Evolutionary conservation across 176 grass and related monocot genomes (phyloP).

Genomic region (Guadua angustifolia): DNA sequence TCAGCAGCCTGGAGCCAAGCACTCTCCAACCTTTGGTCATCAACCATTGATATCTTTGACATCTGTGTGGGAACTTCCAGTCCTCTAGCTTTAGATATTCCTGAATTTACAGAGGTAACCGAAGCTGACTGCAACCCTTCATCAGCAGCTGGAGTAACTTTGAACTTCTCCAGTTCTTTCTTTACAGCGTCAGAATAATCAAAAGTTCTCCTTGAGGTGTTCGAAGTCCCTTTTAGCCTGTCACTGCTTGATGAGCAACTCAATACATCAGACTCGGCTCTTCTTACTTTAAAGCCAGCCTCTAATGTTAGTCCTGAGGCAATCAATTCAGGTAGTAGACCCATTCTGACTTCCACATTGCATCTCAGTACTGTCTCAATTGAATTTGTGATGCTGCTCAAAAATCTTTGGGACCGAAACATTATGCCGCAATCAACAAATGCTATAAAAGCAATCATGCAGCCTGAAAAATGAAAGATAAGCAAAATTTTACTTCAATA

Average conservation of each 20-base stretch:
- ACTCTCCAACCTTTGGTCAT: slow-evolving; percentile 73
- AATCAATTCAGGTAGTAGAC: slow-evolving; percentile 46
- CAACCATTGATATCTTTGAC: slow-evolving; percentile 37
- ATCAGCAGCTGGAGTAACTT: slow-evolving; percentile 12
- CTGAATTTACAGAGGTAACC: slow-evolving; percentile 32
- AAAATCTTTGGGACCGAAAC: slow-evolving; percentile 73
- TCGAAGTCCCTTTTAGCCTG: slow-evolving; percentile 38
- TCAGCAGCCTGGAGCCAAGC: slow-evolving; percentile 71
- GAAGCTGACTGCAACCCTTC: slow-evolving; percentile 20
- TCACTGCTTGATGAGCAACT: slow-evolving; percentile 43
- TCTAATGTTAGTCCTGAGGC: slow-evolving; percentile 21
- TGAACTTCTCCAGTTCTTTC: slow-evolving; percentile 35
- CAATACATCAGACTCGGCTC: slow-evolving; percentile 33
- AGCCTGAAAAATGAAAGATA: slow-evolving; percentile 49
- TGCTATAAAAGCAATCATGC: slow-evolving; percentile 59
- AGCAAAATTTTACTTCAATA: not conserved
- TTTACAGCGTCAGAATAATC: slow-evolving; percentile 45
- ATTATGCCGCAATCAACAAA: slow-evolving; percentile 71
- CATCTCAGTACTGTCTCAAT: slow-evolving; percentile 69
- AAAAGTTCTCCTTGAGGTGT: slow-evolving; percentile 46
- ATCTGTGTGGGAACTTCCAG: slow-evolving; percentile 18
- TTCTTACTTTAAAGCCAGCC: slow-evolving; percentile 43
- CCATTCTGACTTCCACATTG: slow-evolving; percentile 72
- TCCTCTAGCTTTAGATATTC: slow-evolving; percentile 34
- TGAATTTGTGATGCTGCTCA: slow-evolving; percentile 91